Conservation (phyloP, 345 rosid species). For the Camelina sativa region DNA sequence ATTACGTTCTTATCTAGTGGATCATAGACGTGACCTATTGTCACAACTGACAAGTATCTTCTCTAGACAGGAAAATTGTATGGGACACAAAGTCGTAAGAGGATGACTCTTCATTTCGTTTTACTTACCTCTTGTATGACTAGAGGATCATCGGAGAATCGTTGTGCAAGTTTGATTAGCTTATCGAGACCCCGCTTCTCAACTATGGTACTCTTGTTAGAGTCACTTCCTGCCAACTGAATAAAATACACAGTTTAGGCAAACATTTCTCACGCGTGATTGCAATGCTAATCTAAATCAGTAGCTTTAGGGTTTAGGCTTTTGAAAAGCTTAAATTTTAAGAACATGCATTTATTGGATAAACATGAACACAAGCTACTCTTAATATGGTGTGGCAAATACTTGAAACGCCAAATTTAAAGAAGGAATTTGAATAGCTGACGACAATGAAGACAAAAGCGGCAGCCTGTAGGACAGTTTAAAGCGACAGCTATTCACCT, state of each 20-base stretch:
- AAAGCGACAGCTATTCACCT: slow-evolving; percentile 51
- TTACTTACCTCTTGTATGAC: slow-evolving; percentile 82
- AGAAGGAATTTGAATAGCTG: slow-evolving; percentile 3
- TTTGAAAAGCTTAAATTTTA: not conserved
- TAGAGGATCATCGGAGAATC: slow-evolving; percentile 79
- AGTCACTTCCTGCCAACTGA: slow-evolving; percentile 94
- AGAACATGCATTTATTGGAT: not conserved
- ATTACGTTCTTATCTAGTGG: slow-evolving; percentile 3
- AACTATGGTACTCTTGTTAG: slow-evolving; percentile 77
- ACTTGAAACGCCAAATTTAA: not conserved
- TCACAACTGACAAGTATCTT: no score
- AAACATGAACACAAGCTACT: slow-evolving; percentile 11
- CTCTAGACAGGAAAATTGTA: no score
- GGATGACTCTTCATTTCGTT: not conserved
- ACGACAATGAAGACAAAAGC: not conserved
- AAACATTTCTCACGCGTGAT: slow-evolving; percentile 1
- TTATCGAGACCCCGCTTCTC: slow-evolving; percentile 75
- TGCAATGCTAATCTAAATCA: not conserved
- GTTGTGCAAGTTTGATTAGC: slow-evolving; percentile 68
- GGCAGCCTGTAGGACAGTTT: slow-evolving; percentile 9
- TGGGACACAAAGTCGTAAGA: no score
- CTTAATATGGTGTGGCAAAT: slow-evolving; percentile 4
- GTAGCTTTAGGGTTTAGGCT: not conserved
- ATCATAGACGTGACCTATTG: not conserved
- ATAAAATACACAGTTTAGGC: slow-evolving; percentile 38